Base-by-base conservation (phyloP, 495 filamentous ascomycete genomes). In the Talaromyces borbonicus region DNA sequence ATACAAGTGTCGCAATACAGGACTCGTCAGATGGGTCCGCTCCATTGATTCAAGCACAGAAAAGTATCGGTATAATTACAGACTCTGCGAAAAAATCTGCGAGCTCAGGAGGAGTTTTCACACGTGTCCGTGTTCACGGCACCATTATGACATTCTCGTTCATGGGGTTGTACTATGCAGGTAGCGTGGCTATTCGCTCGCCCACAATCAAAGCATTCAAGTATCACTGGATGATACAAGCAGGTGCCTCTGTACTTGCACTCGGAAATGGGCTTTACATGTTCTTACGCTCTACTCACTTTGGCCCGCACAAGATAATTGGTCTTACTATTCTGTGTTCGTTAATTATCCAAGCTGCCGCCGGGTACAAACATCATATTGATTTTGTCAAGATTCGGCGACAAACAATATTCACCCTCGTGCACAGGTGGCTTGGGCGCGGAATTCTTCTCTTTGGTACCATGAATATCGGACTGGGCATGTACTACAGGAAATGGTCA, bases 321-420 rank as follows among this genome's bases (percentile, higher is more conserved):
- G 46, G 46, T 48, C 32, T 48, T 5, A 29, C 24, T 22, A 32
- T 48, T 4, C 4, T 41, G 1, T 40, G 19, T 19, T 31, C 25
- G 2, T 8, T 48, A 16, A 40, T 41, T 22, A 27, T 31, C 15
- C 46, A 48, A 20, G 46, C 35, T 35, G 33, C 33, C 24, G 35
- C 37, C 7, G 46, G 46, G 14, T 48, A 48, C 37, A 48, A 48
- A 14, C 46, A 48, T 14, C 46, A 48, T 27, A 48, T 39, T 5
- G 37, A 39, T 36, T 48, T 48, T 24, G 46, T 48, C 15, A 24
- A 20, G 19, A 30, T 41, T n/a, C 46, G 46, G 8, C 33, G 46
- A 23, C 32, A 29, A 14, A 29, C 33, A 5, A 20, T 48, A 4
- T 48, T 48, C 14, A 37, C 46, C 7, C 15, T 39, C 24, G 35